Evolutionary conservation across 1,139 yeast genomes (phyloP).

Genomic region (Saccharomycopsis crataegensis): DNA sequence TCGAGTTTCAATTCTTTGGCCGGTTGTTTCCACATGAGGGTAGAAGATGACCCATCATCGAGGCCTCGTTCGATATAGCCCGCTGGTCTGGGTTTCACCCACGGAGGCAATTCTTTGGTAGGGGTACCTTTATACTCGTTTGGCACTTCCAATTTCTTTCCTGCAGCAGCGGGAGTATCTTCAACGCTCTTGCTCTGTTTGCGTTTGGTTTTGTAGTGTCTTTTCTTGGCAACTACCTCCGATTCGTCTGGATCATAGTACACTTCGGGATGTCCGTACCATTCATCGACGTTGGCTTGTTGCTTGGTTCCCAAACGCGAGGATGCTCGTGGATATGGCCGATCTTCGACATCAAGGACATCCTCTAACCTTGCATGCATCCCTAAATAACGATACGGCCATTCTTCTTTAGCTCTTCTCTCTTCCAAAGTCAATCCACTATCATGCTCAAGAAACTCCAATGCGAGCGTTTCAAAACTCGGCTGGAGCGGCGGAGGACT

Average conservation of each 20-base stretch:
- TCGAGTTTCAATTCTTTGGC: conserved; percentile 30
- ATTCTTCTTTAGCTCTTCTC: conserved; percentile 52
- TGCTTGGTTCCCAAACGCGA: conserved; percentile 70
- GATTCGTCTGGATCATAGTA: conserved; percentile 45
- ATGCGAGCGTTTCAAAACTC: conserved; percentile 62
- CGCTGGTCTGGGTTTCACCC: conserved; percentile 73
- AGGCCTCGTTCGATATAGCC: conserved; percentile 87
- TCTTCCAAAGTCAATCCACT: conserved; percentile 34
- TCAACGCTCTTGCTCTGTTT: conserved; percentile 21
- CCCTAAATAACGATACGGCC: conserved; percentile 80
- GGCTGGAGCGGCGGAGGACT: conserved; percentile 23
- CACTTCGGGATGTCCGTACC: conserved; percentile 58
- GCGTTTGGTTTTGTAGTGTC: conserved; percentile 21
- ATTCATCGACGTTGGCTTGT: conserved; percentile 62
- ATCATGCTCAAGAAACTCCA: conserved; percentile 43
- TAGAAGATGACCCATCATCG: conserved; percentile 49
- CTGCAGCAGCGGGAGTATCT: conserved; percentile 8
- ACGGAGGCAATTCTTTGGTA: conserved; percentile 51
- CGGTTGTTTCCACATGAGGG: conserved; percentile 59
- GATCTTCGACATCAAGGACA: conserved; percentile 69
- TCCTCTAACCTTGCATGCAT: conserved; percentile 72
- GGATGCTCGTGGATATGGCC: conserved; percentile 78
- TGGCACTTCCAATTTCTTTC: conserved; percentile 38
- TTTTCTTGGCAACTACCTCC: conserved; percentile 3
- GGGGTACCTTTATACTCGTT: conserved; percentile 35